These are phyloP conservation scores for Leccinum pseudoinsigne DNA, from an alignment of 1,284 basidiomycete species.

Conservation along the genomic window DNA sequence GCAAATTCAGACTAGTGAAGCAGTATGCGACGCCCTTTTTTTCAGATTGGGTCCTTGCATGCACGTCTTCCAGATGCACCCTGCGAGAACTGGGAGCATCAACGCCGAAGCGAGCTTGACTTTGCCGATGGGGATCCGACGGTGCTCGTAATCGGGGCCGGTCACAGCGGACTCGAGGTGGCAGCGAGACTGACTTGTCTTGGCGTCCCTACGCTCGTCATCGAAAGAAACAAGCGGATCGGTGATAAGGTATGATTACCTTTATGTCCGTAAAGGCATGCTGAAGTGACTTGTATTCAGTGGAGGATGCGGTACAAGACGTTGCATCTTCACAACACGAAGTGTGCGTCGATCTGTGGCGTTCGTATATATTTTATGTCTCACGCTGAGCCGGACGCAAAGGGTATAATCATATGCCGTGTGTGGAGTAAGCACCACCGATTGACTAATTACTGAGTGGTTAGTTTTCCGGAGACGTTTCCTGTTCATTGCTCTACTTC, in stretches of 20 bases:
- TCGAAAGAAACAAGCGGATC: slow-evolving; percentile 36
- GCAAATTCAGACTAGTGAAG: background rate
- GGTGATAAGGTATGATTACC: slow-evolving; percentile 30
- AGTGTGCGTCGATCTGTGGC: slow-evolving; percentile 22
- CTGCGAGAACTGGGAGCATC: background rate
- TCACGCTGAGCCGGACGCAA: slow-evolving; percentile 10
- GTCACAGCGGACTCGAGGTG: slow-evolving; percentile 37
- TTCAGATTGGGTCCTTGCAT: background rate
- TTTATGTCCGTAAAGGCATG: background rate
- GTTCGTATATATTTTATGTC: background rate
- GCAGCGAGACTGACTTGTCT: slow-evolving; percentile 35
- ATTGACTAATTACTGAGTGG: background rate
- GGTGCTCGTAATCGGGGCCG: slow-evolving; percentile 37
- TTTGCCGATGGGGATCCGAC: slow-evolving; percentile 24
- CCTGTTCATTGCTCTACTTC: slow-evolving; percentile 36
- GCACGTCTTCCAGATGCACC: background rate
- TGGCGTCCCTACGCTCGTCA: slow-evolving; percentile 24
- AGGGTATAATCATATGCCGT: slow-evolving; percentile 27
- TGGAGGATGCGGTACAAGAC: slow-evolving; percentile 34
- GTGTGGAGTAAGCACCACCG: slow-evolving; percentile 23
- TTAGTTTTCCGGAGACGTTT: slow-evolving; percentile 39
- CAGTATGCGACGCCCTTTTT: background rate
- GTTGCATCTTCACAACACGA: slow-evolving; percentile 25
- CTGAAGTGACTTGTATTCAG: slow-evolving; percentile 12
- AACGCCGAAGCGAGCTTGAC: slow-evolving; percentile 11